Evolutionary conservation across 257 asterid species (phyloP), one percentile per base, ranked within the genome.

Genomic region (Leonotis leonurus): DNA sequence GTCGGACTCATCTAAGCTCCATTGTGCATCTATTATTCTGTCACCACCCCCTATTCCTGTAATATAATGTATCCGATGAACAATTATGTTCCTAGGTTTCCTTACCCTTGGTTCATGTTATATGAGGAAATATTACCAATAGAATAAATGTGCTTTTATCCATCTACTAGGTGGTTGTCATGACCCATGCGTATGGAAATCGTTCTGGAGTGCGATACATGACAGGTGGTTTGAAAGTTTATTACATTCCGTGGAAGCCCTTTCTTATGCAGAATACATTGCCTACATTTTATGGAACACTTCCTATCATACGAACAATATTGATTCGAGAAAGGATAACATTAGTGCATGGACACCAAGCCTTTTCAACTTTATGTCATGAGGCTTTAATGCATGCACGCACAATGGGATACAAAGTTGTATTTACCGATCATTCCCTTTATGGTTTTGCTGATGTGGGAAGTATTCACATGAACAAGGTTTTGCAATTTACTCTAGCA

Each of bases 381-480:
- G 97, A 93, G 77, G 88, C 97, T 68, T 72, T 93, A 46, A 89
- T 93, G 95, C 96, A 93, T 5, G 97, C 99, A 21, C 92, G 96
- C n/a, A 93, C 97, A 1, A 89, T 92, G 97, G 95, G 97, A 6
- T 89, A 80, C 85, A 87, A 75, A 83, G 99, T 89, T 69, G 88
- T 92, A 57, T 92, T 92, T 69, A 92, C 99, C 5, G 97, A 93
- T 81, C 97, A 93, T 82, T 93, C 99, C 40, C 95, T 93, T 33
- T 93, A 93, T 72, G 99, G 99, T 13, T 92, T 92, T 79, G 89
- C 94, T 69, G 99, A 92, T 43, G 85, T 80, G 73, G 96, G 97
- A 65, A 92, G 99, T 67, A 86, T 89, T 81, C 96, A 93, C 78
- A 89, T 89, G 99, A 89, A 93, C 83, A 93, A 93, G 81, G 97